Evolutionary conservation across 2,329 filamentous ascomycete genomes (phyloP).

Genomic region (Clarireedia paspali): DNA sequence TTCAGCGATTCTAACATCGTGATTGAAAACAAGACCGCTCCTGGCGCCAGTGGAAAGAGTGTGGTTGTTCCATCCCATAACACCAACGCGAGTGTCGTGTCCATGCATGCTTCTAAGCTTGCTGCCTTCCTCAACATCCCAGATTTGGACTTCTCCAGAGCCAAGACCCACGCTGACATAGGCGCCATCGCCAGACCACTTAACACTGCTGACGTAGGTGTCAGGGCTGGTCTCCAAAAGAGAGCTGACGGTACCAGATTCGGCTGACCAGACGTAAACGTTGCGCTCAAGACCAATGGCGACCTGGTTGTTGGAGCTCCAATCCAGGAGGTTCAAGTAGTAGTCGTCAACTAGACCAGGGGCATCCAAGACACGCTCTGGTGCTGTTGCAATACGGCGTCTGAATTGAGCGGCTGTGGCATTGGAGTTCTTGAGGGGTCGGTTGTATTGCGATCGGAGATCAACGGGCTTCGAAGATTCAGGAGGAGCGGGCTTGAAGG

Average conservation of each 20-base stretch:
- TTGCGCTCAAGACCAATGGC: conserved; percentile 95
- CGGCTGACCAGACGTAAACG: conserved; percentile 98
- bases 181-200: conserved; percentile 95
- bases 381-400: conserved; percentile 86
- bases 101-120: conserved; percentile 99
- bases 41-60: conserved; percentile 90
- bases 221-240: conserved; percentile 82
- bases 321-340: conserved; percentile 97
- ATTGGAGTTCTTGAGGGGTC: conserved; percentile 74
- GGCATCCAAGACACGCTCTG: conserved; percentile 92
- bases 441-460: conserved; percentile 95
- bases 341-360: conserved; percentile 96
- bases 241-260: conserved; percentile 81
- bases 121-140: conserved; percentile 90
- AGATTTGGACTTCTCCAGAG: conserved; percentile 96
- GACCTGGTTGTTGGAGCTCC: conserved; percentile 96
- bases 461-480: conserved; percentile 98
- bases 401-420: conserved; percentile 77
- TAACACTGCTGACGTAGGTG: conserved; percentile 96
- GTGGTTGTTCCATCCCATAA: conserved; percentile 99
- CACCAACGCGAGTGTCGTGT: conserved; percentile 91
- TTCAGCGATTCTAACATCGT: conserved; percentile 93
- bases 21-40: conserved; percentile 94
- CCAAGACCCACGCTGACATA: conserved; percentile 95
- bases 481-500: conserved; percentile 96